Conservation (phyloP, 768 basidiomycete species). For the Lactarius sp. region DNA sequence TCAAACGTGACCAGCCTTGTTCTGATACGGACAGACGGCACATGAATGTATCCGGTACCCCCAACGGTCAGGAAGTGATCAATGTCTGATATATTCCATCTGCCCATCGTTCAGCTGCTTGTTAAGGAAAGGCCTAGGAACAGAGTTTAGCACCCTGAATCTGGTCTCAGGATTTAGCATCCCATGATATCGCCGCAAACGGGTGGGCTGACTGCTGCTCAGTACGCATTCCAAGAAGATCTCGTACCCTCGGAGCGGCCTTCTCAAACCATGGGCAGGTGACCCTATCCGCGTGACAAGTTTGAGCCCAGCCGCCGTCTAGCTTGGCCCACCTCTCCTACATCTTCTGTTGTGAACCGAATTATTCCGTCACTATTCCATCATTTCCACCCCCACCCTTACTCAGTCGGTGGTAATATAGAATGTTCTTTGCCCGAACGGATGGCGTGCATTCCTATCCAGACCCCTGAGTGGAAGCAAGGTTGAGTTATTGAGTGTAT, state of each 20-base stretch:
- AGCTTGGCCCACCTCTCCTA: neutral
- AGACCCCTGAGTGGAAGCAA: neutral
- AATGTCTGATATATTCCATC: neutral
- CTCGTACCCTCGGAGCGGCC: neutral
- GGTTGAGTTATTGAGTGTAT: neutral
- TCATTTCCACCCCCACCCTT: neutral
- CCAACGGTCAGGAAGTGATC: neutral
- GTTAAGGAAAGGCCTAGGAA: neutral
- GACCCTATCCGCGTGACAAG: neutral
- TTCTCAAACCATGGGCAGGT: neutral
- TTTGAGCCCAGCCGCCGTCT: neutral
- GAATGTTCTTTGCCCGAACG: neutral
- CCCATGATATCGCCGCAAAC: neutral
- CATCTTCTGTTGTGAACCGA: neutral
- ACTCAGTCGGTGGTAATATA: neutral
- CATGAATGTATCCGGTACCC: too few species aligned
- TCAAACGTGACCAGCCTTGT: neutral
- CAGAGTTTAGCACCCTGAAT: neutral
- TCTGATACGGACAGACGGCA: neutral
- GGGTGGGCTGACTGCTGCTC: neutral
- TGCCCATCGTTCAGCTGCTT: neutral
- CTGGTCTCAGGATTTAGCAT: neutral
- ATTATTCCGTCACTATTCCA: neutral
- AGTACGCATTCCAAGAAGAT: too few species aligned
- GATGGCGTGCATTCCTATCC: neutral